Evolutionary conservation across 768 basidiomycete species (phyloP), one percentile per base, ranked within the genome.

Genomic region (Boletus sp.): DNA sequence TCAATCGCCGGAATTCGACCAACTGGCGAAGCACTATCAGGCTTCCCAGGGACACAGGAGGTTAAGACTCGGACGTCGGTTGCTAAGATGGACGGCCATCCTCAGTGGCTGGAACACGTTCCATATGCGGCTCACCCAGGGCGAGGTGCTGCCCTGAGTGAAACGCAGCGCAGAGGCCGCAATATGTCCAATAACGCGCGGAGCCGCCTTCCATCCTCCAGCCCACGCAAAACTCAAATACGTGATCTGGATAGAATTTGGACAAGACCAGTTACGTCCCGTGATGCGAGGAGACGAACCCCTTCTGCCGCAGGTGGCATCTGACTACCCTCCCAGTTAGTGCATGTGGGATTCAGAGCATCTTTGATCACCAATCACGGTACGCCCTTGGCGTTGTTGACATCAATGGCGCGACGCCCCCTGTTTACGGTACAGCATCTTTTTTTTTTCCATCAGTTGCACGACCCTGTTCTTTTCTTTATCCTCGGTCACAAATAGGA

Each of bases 291-390:
- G 50, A 64, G 56, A 42, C 69, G 70, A 47, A 72, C 69, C 1
- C 60, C 69, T 23, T 72, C 69, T 30, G 71, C 65, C 38, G 67
- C 71, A 27, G 69, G 71, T 35, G 69, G 56, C 43, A 70, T 70
- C 37, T 70, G 55, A 65, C 46, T 34, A 14, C 40, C 42, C 40
- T 56, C 25, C 42, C 33, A 45, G 33, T 11, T 29, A 49, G 58
- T 54, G 50, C 46, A 41, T 51, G 46, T 54, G 55, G 49, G 29
- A 56, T 48, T 10, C 42, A 35, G 42, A 37, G 43, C 44, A 46
- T 48, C 51, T 53, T 40, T 57, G 42, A 61, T 65, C 51, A 51
- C 25, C 54, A 33, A 49, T 53, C 49, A 57, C 52, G 35, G n/a
- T 43, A 49, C 15, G 7, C 14, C 30, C 30, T 45, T 50, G 53